Evolutionary conservation across 768 basidiomycete species (phyloP).

Genomic region (Suillus weaverae): DNA sequence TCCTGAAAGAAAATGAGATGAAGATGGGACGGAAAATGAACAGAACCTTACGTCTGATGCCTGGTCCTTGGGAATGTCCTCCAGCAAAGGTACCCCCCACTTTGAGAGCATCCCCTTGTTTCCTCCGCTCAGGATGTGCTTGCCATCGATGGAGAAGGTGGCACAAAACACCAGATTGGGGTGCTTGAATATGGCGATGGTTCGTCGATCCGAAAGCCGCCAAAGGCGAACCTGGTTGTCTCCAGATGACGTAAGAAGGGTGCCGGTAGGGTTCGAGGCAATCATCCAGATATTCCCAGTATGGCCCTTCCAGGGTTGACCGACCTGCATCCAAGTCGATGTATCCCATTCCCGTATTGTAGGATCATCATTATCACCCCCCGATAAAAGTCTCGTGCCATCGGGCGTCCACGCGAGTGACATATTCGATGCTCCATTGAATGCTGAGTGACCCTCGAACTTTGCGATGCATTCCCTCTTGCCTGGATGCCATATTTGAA

Average conservation of each 20-base stretch:
- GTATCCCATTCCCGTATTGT: not conserved
- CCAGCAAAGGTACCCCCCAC: not conserved
- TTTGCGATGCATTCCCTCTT: not conserved
- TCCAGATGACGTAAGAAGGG: not conserved
- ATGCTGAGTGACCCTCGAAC: not conserved
- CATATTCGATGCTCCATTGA: not conserved
- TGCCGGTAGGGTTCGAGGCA: not conserved
- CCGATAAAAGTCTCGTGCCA: not conserved
- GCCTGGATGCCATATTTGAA: not conserved
- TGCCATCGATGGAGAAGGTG: not conserved
- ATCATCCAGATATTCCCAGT: not conserved
- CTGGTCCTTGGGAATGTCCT: not conserved
- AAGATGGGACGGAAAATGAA: not conserved
- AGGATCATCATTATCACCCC: too few relatives aligned
- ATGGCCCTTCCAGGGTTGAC: not conserved
- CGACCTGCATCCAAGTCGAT: not conserved
- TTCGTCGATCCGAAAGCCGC: not conserved
- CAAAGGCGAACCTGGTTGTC: not conserved
- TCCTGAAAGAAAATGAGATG: not conserved
- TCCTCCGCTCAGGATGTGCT: not conserved
- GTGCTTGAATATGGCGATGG: not conserved
- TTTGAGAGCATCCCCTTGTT: too few relatives aligned
- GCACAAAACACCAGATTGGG: not conserved
- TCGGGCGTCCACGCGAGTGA: not conserved
- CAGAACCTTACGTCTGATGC: not conserved